phyloP scores from a whole-genome alignment of 495 filamentous ascomycete genomes.

The Podospora bellae-mahoneyi region DNA sequence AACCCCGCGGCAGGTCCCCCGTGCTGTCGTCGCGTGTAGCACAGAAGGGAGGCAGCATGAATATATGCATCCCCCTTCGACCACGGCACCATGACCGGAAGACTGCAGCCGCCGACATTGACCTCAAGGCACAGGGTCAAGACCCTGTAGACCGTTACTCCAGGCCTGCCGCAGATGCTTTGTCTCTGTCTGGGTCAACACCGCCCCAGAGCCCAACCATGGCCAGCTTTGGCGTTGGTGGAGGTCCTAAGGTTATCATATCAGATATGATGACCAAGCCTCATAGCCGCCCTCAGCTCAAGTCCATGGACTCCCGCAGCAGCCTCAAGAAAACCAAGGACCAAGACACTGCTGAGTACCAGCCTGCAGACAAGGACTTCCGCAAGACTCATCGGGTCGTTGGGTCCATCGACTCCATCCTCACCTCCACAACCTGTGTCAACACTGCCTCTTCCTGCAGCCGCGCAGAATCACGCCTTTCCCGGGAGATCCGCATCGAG shows the following conservation, averaged over 20 bases:
- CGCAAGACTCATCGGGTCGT: constrained; percentile 30
- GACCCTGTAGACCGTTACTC: constrained; percentile 13
- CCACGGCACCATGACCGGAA: constrained; percentile 27
- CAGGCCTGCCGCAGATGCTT: constrained; percentile 21
- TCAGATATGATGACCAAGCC: constrained; percentile 18
- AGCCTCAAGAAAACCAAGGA: constrained; percentile 7
- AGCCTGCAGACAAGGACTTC: constrained; percentile 17
- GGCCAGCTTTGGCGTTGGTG: constrained; percentile 18
- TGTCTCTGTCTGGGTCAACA: constrained; percentile 30
- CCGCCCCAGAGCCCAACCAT: constrained; percentile 30
- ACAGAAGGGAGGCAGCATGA: constrained; percentile 30
- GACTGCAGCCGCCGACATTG: constrained; percentile 20
- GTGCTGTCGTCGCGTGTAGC: constrained; percentile 27
- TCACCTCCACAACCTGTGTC: constrained; percentile 34
- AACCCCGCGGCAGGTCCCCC: constrained; percentile 28
- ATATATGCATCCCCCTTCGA: constrained; percentile 26
- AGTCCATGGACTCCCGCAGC: constrained; percentile 14
- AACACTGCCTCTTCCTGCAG: constrained; percentile 35
- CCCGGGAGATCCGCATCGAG: constrained; percentile 23
- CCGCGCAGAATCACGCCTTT: constrained; percentile 31
- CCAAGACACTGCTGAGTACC: constrained; percentile 10
- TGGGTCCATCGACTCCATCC: constrained; percentile 34
- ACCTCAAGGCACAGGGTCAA: constrained; percentile 5
- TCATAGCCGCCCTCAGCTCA: constrained; percentile 15
- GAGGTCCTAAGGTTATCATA: constrained; percentile 14